Percentiles rank a stretch among this genome's conserved stretches.
phyloP scores from a whole-genome alignment of 805 yeast species.

The Komagataella phaffii region DNA sequence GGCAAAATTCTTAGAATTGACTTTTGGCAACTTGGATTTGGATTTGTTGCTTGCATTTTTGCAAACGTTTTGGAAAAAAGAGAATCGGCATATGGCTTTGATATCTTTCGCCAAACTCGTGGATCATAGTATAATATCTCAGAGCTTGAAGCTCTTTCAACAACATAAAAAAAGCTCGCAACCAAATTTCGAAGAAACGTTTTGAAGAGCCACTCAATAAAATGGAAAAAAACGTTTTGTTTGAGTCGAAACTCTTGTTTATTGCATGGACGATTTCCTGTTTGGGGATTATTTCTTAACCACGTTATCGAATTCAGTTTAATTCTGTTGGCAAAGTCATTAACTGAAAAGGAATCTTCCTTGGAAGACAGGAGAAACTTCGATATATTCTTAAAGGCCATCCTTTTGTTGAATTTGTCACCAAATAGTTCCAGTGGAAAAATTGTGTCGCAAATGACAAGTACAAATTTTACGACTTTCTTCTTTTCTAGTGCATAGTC shows the following conservation, averaged over 20 bases:
- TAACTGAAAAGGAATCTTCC: constrained; percentile 20
- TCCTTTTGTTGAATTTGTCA: constrained; percentile 27
- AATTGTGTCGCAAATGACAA: constrained; percentile 28
- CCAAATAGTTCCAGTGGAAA: constrained; percentile 46
- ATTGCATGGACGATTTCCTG: constrained; percentile 13
- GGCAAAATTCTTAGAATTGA: constrained; percentile 38
- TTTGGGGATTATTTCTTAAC: constrained; percentile 25
- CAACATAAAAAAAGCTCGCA: constrained; percentile 48
- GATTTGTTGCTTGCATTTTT: constrained; percentile 5
- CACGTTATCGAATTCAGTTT: constrained; percentile 35
- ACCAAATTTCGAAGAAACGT: constrained; percentile 32
- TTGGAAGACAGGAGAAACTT: constrained; percentile 22
- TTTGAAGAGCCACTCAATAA: constrained; percentile 47
- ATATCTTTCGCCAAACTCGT: constrained; percentile 36
- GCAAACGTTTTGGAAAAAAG: constrained; percentile 28
- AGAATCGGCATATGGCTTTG: constrained; percentile 24
- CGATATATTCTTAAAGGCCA: constrained; percentile 22
- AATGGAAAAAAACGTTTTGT: constrained; percentile 19
- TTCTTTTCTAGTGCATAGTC: constrained; percentile 17
- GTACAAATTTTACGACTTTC: constrained; percentile 27
- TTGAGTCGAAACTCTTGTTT: constrained; percentile 28
- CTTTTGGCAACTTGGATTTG: constrained; percentile 3
- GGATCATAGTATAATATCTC: constrained; percentile 41
- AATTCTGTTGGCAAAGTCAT: constrained; percentile 20
- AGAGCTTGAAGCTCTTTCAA: constrained; percentile 33